Percentiles rank a stretch among this genome's conserved stretches.
Evolutionary conservation across 2,329 filamentous ascomycete genomes (phyloP).

Genomic region (Magnaporthiopsis rhizophila): DNA sequence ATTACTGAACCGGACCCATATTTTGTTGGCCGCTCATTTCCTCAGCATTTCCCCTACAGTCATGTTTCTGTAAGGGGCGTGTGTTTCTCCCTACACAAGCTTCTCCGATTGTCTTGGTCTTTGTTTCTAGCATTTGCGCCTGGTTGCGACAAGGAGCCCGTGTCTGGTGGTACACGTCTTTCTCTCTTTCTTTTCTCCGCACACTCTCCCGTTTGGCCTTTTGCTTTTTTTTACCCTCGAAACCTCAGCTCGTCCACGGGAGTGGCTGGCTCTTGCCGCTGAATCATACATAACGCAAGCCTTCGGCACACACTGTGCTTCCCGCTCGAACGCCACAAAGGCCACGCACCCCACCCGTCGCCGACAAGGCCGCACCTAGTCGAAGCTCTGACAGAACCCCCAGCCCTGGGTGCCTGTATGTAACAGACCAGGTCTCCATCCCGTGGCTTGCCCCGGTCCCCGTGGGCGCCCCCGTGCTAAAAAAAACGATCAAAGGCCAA

Average conservation of each 20-base stretch:
- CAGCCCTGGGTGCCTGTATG: background rate
- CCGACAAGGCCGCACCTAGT: background rate
- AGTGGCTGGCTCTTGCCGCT: background rate
- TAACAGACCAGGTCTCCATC: constrained; percentile 8
- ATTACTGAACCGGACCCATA: background rate
- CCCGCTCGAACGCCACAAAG: background rate
- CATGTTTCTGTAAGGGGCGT: background rate
- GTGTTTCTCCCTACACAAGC: background rate
- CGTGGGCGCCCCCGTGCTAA: background rate
- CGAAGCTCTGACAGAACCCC: constrained; percentile 1
- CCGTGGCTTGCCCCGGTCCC: background rate
- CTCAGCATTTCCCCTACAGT: background rate
- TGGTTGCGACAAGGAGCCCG: background rate
- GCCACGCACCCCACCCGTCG: constrained; percentile 1
- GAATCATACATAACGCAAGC: background rate
- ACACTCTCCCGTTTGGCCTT: background rate
- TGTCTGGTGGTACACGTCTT: background rate
- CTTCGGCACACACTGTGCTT: background rate
- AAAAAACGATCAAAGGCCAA: background rate
- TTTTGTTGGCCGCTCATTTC: background rate
- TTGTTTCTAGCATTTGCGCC: constrained; percentile 17
- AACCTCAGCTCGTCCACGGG: background rate
- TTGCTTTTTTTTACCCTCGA: background rate
- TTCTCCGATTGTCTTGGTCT: background rate
- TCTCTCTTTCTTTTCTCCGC: background rate